Conservation (phyloP, 139 green algal genomes). For the Asterochloris erici region DNA sequence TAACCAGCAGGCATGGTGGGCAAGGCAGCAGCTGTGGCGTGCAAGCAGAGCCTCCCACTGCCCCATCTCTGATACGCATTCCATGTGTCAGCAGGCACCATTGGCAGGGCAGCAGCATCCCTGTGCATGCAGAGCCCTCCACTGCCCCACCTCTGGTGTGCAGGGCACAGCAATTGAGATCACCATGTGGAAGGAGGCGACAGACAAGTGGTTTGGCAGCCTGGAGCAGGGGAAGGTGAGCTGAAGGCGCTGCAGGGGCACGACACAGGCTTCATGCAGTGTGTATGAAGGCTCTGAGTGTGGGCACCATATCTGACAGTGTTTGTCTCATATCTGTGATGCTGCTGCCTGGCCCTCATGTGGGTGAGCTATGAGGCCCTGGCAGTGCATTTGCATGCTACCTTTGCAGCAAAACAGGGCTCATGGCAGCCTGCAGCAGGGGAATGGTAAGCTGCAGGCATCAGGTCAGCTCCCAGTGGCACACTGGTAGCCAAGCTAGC, state of each 20-base stretch:
- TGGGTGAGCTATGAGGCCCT: background rate
- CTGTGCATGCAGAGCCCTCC: background rate
- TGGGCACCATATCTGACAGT: background rate
- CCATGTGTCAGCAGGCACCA: background rate
- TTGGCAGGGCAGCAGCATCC: background rate
- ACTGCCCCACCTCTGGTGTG: background rate
- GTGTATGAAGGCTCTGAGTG: background rate
- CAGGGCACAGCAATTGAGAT: conserved; percentile 69
- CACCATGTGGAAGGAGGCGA: conserved; percentile 74
- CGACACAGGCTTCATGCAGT: background rate
- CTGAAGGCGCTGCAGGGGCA: no score
- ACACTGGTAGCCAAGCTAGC: no score
- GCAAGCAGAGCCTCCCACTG: no score
- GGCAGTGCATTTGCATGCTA: no score
- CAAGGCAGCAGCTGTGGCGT: no score
- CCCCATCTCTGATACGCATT: no score
- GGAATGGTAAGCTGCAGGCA: no score
- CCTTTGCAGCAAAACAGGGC: no score
- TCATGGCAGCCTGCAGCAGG: no score
- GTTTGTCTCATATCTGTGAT: background rate
- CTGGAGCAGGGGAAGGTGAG: conserved; percentile 43
- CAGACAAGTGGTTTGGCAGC: conserved; percentile 34
- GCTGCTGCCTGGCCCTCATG: background rate
- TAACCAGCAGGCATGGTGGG: no score
- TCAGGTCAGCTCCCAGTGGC: no score